Evolutionary conservation across 306 rosid species (phyloP).

Genomic region (Prunus mume): DNA sequence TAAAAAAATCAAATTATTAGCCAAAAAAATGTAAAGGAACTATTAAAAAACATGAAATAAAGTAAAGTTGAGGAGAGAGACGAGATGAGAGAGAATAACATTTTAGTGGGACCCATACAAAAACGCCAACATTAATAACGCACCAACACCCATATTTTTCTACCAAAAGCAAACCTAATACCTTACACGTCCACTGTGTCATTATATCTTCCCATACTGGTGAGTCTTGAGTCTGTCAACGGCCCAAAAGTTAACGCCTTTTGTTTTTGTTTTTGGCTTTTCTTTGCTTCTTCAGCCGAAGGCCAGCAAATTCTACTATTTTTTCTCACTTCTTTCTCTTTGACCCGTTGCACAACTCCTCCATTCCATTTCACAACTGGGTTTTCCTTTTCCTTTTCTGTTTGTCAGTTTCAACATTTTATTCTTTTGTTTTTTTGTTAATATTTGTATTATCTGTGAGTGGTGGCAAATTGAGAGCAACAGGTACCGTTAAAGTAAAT

Average conservation of each 20-base stretch:
- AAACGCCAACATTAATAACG: conserved; percentile 1
- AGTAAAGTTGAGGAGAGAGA: conserved; percentile 8
- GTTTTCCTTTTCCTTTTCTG: neutral
- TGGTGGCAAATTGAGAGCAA: conserved; percentile 7
- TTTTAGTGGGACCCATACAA: neutral
- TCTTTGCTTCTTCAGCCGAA: neutral
- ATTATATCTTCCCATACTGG: neutral
- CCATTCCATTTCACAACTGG: neutral
- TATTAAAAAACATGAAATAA: neutral
- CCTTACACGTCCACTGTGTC: neutral
- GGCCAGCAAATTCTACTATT: neutral
- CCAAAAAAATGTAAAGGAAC: neutral
- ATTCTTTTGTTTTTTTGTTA: neutral
- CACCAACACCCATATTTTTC: neutral
- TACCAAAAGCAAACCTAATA: conserved; percentile 5
- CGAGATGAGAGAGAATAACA: neutral
- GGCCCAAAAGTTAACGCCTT: neutral
- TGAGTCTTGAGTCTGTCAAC: neutral
- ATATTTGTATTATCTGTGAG: conserved; percentile 7
- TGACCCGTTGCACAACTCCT: neutral
- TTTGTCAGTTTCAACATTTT: neutral
- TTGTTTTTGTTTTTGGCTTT: neutral
- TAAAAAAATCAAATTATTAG: no score
- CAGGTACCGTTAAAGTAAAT: conserved; percentile 13
- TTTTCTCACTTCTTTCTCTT: conserved; percentile 1